Evolutionary conservation across 768 basidiomycete genomes (phyloP).

Genomic region (Favolaschia claudopus): DNA sequence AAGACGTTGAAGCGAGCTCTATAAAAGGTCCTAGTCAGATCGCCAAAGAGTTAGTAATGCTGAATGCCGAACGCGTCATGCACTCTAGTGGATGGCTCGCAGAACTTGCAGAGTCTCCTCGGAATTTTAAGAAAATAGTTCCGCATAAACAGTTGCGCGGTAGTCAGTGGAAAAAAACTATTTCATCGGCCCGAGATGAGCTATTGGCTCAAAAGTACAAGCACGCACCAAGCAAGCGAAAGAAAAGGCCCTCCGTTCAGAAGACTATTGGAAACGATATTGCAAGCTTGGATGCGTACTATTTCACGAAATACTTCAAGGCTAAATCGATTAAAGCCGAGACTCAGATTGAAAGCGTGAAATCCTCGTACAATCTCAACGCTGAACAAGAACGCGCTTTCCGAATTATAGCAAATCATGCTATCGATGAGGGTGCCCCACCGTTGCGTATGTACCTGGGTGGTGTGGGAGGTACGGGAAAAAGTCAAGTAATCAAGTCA

Average conservation of each 20-base stretch:
- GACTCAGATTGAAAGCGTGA: slow-evolving; percentile 4
- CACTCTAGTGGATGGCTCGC: not conserved
- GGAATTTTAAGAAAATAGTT: not conserved
- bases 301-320: slow-evolving; percentile 12
- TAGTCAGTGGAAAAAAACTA: no score
- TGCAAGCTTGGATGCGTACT: not conserved
- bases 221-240: not conserved
- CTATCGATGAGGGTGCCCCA: not conserved
- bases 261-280: not conserved
- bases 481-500: slow-evolving; percentile 27
- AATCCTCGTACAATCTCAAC: slow-evolving; percentile 31
- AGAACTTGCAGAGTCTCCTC: not conserved
- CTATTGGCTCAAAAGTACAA: not conserved
- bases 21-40: not conserved
- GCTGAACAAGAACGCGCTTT: slow-evolving; percentile 41
- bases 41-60: not conserved
- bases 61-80: not conserved
- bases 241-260: not conserved
- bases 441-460: slow-evolving; percentile 23
- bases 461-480: slow-evolving; percentile 19
- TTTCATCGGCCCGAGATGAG: no score
- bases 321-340: not conserved
- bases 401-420: slow-evolving; percentile 36
- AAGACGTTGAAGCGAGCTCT: no score
- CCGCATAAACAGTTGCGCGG: not conserved